Conservation (phyloP, 2,329 filamentous ascomycete species). For the Fusarium verrucosum region DNA sequence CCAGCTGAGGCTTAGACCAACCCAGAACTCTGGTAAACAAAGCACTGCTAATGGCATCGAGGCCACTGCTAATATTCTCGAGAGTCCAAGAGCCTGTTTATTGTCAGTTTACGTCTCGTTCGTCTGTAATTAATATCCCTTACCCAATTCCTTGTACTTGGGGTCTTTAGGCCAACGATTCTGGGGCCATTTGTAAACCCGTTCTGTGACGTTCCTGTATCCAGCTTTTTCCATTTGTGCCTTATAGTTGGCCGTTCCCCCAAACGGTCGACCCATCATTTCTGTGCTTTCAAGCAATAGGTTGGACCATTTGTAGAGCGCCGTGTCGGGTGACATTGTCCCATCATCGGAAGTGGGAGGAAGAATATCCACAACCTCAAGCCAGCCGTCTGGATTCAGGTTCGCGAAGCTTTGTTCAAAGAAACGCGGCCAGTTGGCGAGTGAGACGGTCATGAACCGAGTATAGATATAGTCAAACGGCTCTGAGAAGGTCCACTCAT, state of each 20-base stretch:
- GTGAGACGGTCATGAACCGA: conserved; percentile 33
- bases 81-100: conserved; percentile 18
- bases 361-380: conserved; percentile 38
- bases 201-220: conserved; percentile 58
- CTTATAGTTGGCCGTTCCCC: conserved; percentile 31
- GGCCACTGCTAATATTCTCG: conserved; percentile 29
- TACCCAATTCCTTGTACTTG: conserved; percentile 60
- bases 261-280: conserved; percentile 43
- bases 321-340: conserved; percentile 19
- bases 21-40: conserved; percentile 41
- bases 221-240: conserved; percentile 57
- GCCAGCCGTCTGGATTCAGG: conserved; percentile 36
- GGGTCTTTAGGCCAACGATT: conserved; percentile 60
- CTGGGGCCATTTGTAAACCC: conserved; percentile 57
- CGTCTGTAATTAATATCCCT: not conserved
- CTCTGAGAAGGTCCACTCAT: conserved; percentile 36
- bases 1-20: conserved; percentile 41
- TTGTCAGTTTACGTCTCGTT: not conserved
- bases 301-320: conserved; percentile 35
- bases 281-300: conserved; percentile 40
- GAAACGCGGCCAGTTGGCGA: conserved; percentile 34
- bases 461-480: conserved; percentile 41
- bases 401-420: conserved; percentile 32
- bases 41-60: conserved; percentile 42
- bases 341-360: conserved; percentile 10